Evolutionary conservation across 768 basidiomycete genomes (phyloP), one percentile per base, ranked within the genome.

Genomic region (Rhizopogon sp.): DNA sequence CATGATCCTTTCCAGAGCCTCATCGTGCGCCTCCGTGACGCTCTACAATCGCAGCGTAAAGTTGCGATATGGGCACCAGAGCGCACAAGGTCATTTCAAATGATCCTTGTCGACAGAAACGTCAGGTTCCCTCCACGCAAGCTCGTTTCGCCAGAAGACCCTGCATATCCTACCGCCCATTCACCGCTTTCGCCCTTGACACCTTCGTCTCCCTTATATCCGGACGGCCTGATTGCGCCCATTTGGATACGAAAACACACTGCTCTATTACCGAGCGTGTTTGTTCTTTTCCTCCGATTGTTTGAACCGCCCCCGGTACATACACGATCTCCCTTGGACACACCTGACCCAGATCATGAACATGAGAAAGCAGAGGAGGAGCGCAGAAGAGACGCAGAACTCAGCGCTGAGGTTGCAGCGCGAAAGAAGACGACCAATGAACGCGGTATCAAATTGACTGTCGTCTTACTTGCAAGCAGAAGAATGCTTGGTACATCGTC

Each of bases 211-310:
- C 96, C 97, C 0, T 75, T 97, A 8, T 82, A 93, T 69, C 97
- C 97, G 0, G 97, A 99, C 66, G 97, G 97, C 0, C 73, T 99
- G 52, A 93, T 99, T 52, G 93, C 97, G 3, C 97, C 97, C 1
- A 93, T 98, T 66, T 99, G 97, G 97, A 85, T 98, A 35, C 81
- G 94, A 43, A 99, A 98, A 70, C 97, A 99, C 64, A 90, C 90
- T 0, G 84, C 90, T 1, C 84, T 97, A 33, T 72, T 98, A 0
- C 97, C 97, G 0, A 87, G 91, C 22, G 95, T 98, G 0, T 96
- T 98, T 69, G 90, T 98, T 8, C 77, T 97, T 57, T 97, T 98
- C 68, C 72, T 90, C 53, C 83, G 90, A 53, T 76, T 98, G 57
- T 93, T 77, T 64, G 95, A 98, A 67, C 73, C 73, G 20, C 78